Base-by-base conservation (phyloP, 2,329 filamentous ascomycete genomes). In the Achaetomium macrosporum region DNA sequence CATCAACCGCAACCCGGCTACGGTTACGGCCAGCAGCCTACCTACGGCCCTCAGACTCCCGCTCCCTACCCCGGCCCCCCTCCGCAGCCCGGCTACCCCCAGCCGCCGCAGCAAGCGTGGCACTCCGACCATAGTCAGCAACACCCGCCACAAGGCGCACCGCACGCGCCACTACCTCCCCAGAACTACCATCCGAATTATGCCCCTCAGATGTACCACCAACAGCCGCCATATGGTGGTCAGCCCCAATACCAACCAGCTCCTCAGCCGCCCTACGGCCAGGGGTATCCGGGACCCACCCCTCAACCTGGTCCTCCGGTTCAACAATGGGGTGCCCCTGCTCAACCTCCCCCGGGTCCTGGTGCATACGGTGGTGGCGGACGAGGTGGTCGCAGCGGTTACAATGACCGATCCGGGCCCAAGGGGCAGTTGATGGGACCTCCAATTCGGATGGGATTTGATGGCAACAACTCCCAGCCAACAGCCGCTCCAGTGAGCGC, bases 121-220 rank as follows among this genome's bases (percentile, higher is more conserved):
- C 66, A 69, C 50, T 57, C 66, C 12, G 68, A 73, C 35, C 70
- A 71, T 51, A 64, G 63, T 8, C 69, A 72, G 46, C 73, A 75
- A 59, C 65, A 69, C 51, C 53, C 64, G 8, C 66, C 69, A 31
- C 70, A 71, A 48, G 69, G 71, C 57, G 65, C 68, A n/a, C 69
- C 74, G 33, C 77, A 79, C 61, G 67, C 70, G 41, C 71, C 73
- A 39, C 67, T 82, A 33, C 73, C 78, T 46, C 68, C 76, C 31
- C 71, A 75, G 55, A 79, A 78, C 61, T 82, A 82, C 61, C 79
- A 82, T 58, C 78, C 78, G 33, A 81, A 78, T 65, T 83, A 81
- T 63, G 74, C 78, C 37, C 75, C 76, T 39, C 81, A 82, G 60
- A 66, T 72, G 9, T 83, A 82, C 53, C 64, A 71, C 31, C 66